Conservation (phyloP, 495 filamentous ascomycete species). For the Penicillium bovifimosum region DNA sequence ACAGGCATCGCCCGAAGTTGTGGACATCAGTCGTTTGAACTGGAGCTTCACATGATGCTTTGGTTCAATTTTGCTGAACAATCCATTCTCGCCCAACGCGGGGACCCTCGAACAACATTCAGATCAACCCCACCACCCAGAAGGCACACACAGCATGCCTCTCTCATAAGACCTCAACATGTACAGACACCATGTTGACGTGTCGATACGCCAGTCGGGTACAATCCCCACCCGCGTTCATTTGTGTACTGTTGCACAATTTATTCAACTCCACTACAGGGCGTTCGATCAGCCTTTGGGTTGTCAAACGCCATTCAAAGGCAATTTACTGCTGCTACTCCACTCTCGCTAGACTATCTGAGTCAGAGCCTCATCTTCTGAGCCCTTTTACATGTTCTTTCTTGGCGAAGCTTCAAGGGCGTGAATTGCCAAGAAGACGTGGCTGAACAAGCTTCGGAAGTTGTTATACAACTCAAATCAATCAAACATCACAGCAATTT, state of each 20-base stretch:
- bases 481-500: background rate
- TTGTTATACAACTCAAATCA: no score
- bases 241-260: background rate
- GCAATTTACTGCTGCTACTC: background rate
- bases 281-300: background rate
- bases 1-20: conserved; percentile 15
- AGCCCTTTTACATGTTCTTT: background rate
- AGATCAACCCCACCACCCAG: background rate
- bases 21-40: conserved; percentile 26
- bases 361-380: background rate
- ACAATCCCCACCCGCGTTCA: background rate
- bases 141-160: background rate
- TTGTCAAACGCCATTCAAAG: background rate
- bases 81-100: background rate
- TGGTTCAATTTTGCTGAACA: background rate
- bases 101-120: background rate
- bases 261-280: background rate
- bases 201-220: background rate
- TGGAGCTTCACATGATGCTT: conserved; percentile 25
- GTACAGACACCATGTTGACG: background rate
- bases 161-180: background rate
- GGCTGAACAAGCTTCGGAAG: background rate
- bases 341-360: background rate
- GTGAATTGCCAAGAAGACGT: background rate
- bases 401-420: background rate